Evolutionary conservation across 352 stramenopile species (phyloP), one percentile per base, ranked within the genome.

Genomic region (Thalassiosira hispida): DNA sequence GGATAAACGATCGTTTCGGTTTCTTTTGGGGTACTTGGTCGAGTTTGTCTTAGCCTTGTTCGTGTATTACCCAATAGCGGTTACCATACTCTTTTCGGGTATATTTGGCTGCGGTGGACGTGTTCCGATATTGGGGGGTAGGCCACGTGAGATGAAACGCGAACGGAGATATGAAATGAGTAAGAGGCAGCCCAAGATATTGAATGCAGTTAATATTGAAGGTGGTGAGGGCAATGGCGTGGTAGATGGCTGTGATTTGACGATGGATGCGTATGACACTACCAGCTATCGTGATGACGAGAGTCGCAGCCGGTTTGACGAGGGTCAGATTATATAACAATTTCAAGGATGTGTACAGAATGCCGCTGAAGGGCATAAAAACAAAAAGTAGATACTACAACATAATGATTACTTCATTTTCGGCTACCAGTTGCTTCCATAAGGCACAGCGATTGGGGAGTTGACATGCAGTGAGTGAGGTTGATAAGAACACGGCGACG

Each of bases 71-170:
- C 77, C 77, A 29, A 60, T 84, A 23, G 29, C 71, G 4, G 63
- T 80, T n/a, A 84, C 77, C 4, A 60, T 81, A 25, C 18, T 84
- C 1, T 84, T 84, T 35, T 84, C 77, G 11, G 77, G 77, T 40
- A 55, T 84, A 14, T 67, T 84, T 20, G 76, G 76, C 18, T 83
- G 74, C 42, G 29, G 62, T 40, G 77, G 77, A 49, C 67, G 77
- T 18, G 63, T 80, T 11, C 77, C 77, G 1, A 60, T 84, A 16
- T 59, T 84, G 12, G 77, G 77, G 29, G 77, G 77, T 14, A 66
- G 77, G 22, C 77, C 77, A 29, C 22, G 64, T 8, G 77, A 84
- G 51, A 74, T 84, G 27, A 77, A 73, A 25, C 70, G 71, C 20
- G 77, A 84, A 44, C 29, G 18, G 29, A 35, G 59, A 44, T 69